Base-by-base conservation (phyloP, 441 rosid species). In the Gossypium trilobum region DNA sequence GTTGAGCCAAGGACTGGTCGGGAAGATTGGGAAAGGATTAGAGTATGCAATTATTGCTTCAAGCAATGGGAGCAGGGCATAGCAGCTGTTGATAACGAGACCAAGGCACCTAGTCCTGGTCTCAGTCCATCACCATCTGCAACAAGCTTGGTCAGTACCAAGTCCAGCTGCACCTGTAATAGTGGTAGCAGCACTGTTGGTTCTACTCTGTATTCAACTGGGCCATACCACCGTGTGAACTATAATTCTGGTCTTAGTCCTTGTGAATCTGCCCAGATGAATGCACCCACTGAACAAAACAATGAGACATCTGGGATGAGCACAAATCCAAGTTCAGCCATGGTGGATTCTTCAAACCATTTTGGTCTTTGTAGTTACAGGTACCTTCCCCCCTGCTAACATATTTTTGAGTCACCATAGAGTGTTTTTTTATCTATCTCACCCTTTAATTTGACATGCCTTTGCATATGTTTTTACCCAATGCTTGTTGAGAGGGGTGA, bases 41-140 rank as follows among this genome's bases (percentile, higher is more conserved):
- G 90, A 72, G 92, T 87, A 57, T 89, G 95, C 77, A 86, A 84
- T 71, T 87, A 75, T 81, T 89, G 95, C 82, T 87, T 86, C 78
- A 80, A 82, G 83, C 90, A 84, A 76, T 86, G 89, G 94, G 85
- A 82, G 44, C 82, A 79, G 22, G 84, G 85, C 56, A 74, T 77
- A 66, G 74, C 78, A 20, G 78, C 82, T 0, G 78, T 77, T 76
- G 82, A 85, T 75, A 80, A 78, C 68, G 90, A 90, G 70, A 77
- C 82, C 48, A 77, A 74, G 58, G 77, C 68, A 3, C 77, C 77
- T 39, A 78, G 80, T 70, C 88, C 82, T 72, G 85, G 76, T 78
- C 80, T 83, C 75, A 83, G 83, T 66, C 77, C 85, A 9, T 89
- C 91, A 10, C 82, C 85, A 76, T 85, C 88, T 69, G 86, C 82